phyloP scores from a whole-genome alignment of 129 eudicot species.

The Centella asiatica region DNA sequence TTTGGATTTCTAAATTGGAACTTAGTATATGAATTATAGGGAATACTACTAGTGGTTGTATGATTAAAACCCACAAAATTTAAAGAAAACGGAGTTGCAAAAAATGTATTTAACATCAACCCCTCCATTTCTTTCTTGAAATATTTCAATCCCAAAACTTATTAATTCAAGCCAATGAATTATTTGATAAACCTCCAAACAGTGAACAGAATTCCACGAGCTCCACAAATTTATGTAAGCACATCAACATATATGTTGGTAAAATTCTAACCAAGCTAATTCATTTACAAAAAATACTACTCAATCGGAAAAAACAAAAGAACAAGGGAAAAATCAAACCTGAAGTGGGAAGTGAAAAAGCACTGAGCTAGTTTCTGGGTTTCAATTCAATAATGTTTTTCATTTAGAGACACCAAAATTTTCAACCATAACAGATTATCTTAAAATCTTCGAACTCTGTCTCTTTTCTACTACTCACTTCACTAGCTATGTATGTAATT shows the following conservation, averaged over 20 bases:
- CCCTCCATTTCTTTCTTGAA: background rate
- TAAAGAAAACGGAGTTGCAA: background rate
- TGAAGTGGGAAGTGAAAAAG: background rate
- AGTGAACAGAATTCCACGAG: background rate
- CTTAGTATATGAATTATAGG: background rate
- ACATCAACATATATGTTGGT: background rate
- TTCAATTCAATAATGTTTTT: background rate
- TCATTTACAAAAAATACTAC: too few species aligned
- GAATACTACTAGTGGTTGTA: background rate
- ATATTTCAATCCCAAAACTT: background rate
- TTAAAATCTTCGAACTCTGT: too few species aligned
- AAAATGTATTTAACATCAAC: conserved; percentile 1
- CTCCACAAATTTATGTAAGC: too few species aligned
- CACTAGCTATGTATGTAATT: too few species aligned
- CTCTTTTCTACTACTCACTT: too few species aligned
- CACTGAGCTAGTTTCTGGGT: background rate
- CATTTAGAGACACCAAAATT: too few species aligned
- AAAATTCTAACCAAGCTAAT: background rate
- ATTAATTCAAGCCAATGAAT: background rate
- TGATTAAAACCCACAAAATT: conserved; percentile 1
- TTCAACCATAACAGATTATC: too few species aligned
- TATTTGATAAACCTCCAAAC: background rate
- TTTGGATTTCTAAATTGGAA: conserved; percentile 10
- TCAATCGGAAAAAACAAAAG: background rate
- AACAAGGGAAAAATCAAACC: background rate